Percentiles rank a stretch among this genome's conserved stretches.
These are phyloP conservation scores for Talaromyces proteolyticus DNA, from an alignment of 495 filamentous ascomycete genomes.

Conservation along the genomic window DNA sequence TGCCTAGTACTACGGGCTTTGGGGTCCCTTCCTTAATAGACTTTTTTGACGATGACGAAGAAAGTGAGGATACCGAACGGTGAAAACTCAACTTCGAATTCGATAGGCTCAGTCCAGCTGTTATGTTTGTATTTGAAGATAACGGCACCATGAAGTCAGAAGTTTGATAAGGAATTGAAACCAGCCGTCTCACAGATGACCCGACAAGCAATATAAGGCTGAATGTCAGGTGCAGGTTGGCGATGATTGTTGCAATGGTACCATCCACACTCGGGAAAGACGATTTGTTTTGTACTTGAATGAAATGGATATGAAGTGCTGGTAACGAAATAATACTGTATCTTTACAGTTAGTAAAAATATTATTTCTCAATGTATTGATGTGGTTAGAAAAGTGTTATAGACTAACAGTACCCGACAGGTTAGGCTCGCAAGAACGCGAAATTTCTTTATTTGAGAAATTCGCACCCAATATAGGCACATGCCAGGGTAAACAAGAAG, in stretches of 20 bases:
- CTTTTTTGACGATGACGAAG: background rate
- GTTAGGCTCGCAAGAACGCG: conserved; percentile 15
- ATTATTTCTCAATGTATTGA: too few species aligned
- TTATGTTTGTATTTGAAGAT: background rate
- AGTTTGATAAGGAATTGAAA: conserved; percentile 2
- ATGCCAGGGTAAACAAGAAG: conserved; percentile 13
- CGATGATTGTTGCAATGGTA: conserved; percentile 15
- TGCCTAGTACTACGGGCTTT: too few species aligned
- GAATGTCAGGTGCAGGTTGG: conserved; percentile 20
- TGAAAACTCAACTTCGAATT: background rate
- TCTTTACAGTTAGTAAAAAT: background rate
- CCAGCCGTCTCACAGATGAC: conserved; percentile 31
- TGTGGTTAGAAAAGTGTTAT: background rate
- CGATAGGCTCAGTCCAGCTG: background rate
- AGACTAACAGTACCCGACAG: conserved; percentile 19
- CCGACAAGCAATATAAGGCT: conserved; percentile 17
- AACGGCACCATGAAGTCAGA: background rate
- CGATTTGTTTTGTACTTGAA: conserved; percentile 13
- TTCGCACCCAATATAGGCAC: conserved; percentile 15
- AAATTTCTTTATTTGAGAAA: conserved; percentile 11
- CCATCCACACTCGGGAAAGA: conserved; percentile 14
- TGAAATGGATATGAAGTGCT: conserved; percentile 16
- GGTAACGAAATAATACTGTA: conserved; percentile 20
- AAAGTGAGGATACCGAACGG: background rate
- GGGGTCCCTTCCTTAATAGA: too few species aligned